phyloP scores from a whole-genome alignment of 2,329 filamentous ascomycete genomes.

The Xylogone sp. region DNA sequence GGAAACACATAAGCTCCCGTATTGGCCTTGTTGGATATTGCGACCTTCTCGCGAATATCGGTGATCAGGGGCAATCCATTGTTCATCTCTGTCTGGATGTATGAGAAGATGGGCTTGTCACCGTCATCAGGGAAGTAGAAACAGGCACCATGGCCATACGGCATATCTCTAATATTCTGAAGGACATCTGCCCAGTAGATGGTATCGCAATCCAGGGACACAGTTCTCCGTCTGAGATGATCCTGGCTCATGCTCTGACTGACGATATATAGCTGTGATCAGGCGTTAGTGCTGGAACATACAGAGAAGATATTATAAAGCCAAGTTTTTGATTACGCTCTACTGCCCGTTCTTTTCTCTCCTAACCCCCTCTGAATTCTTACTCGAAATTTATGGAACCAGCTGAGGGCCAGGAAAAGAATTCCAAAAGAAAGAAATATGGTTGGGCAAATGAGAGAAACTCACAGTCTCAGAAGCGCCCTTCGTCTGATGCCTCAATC shows the following conservation, averaged over 20 bases:
- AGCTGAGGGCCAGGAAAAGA: too few species aligned
- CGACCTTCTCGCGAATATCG: slow-evolving; percentile 27
- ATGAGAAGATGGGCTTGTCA: slow-evolving; percentile 28
- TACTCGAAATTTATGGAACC: too few species aligned
- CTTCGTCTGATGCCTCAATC: slow-evolving; percentile 26
- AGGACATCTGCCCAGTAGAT: slow-evolving; percentile 30
- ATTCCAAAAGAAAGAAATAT: too few species aligned
- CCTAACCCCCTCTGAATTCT: too few species aligned
- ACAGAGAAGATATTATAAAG: too few species aligned
- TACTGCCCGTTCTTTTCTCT: too few species aligned
- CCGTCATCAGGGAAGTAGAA: slow-evolving; percentile 26
- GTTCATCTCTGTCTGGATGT: slow-evolving; percentile 23
- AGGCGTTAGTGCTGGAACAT: too few species aligned
- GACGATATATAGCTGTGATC: slow-evolving; percentile 23
- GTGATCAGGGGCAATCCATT: slow-evolving; percentile 15
- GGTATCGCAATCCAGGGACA: slow-evolving; percentile 30
- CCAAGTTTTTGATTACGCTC: too few species aligned
- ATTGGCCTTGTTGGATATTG: slow-evolving; percentile 27
- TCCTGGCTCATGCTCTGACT: slow-evolving; percentile 27
- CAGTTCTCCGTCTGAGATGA: slow-evolving; percentile 23
- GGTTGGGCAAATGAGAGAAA: neutral
- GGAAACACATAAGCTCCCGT: slow-evolving; percentile 27
- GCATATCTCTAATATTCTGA: slow-evolving; percentile 22
- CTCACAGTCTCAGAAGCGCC: slow-evolving; percentile 26
- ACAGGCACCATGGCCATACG: slow-evolving; percentile 21